Percentiles rank a stretch among this genome's conserved stretches.
phyloP scores from a whole-genome alignment of 768 basidiomycete species.

The Cystobasidiopsis lactophilus region DNA sequence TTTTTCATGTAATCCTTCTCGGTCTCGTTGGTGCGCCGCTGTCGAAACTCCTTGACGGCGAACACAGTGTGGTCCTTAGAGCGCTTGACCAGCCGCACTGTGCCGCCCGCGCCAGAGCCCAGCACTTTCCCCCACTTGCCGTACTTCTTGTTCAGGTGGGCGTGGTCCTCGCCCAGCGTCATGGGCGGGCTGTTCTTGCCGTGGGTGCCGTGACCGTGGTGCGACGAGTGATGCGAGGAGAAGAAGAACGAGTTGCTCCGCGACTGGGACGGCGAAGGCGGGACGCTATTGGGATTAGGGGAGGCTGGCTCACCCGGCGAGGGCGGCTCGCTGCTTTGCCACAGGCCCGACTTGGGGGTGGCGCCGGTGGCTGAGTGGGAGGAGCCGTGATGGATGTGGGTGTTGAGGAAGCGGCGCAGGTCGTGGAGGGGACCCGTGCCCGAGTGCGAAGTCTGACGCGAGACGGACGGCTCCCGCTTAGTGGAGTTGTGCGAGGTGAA shows the following conservation, averaged over 20 bases:
- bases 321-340: neutral
- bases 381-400: constrained; percentile 37
- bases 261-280: neutral
- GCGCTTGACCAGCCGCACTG: constrained; percentile 75
- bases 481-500: no score
- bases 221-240: neutral
- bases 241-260: neutral
- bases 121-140: constrained; percentile 95
- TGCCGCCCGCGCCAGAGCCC: constrained; percentile 93
- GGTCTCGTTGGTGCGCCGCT: constrained; percentile 63
- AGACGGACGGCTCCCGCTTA: constrained; percentile 13
- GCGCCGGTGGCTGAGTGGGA: constrained; percentile 10
- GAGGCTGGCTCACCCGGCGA: constrained; percentile 7
- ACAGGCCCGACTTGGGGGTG: constrained; percentile 9
- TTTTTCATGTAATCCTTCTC: constrained; percentile 99
- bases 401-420: constrained; percentile 82
- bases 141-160: constrained; percentile 92
- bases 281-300: neutral
- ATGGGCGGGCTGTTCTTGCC: constrained; percentile 27
- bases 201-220: constrained; percentile 3
- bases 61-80: constrained; percentile 35
- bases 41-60: constrained; percentile 93
- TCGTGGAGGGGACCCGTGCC: constrained; percentile 60
- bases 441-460: constrained; percentile 25
- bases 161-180: constrained; percentile 66